A percentile compares a stretch with the other conserved stretches of the same genome.
These are phyloP conservation scores for Geotrichum klebahnii DNA, from an alignment of 1,139 yeast species.

Conservation along the genomic window DNA sequence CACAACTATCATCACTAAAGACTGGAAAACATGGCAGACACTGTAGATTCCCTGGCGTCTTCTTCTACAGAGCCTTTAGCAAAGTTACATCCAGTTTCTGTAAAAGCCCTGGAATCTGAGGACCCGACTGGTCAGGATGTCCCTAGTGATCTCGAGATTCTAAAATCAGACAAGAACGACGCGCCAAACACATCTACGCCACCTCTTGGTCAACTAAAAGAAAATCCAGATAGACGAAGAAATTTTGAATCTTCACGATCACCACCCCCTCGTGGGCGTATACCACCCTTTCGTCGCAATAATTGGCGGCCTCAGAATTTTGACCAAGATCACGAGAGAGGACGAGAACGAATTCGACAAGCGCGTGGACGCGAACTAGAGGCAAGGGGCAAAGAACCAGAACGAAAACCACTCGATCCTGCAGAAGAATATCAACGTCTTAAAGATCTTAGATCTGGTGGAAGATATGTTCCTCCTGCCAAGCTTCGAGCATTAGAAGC, in stretches of 20 bases:
- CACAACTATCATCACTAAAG: neutral
- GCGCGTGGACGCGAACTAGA: slow-evolving; percentile 27
- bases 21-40: neutral
- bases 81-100: neutral
- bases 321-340: slow-evolving; percentile 33
- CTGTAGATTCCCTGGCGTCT: neutral
- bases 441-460: slow-evolving; percentile 44
- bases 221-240: slow-evolving; percentile 9
- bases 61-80: neutral
- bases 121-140: no score
- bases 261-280: neutral
- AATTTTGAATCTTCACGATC: slow-evolving; percentile 1
- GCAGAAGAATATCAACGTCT: slow-evolving; percentile 42
- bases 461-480: slow-evolving; percentile 53
- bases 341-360: slow-evolving; percentile 33
- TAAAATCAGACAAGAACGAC: no score
- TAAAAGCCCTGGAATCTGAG: no score
- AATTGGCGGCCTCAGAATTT: slow-evolving; percentile 9
- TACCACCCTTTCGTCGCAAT: neutral
- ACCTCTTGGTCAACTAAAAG: neutral
- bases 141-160: no score
- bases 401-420: slow-evolving; percentile 29
- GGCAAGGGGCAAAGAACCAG: slow-evolving; percentile 15
- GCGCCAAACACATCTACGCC: slow-evolving; percentile 1
- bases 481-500: slow-evolving; percentile 45